These are phyloP conservation scores for Nemania sp. DNA, from an alignment of 2,329 filamentous ascomycete species.

Conservation along the genomic window DNA sequence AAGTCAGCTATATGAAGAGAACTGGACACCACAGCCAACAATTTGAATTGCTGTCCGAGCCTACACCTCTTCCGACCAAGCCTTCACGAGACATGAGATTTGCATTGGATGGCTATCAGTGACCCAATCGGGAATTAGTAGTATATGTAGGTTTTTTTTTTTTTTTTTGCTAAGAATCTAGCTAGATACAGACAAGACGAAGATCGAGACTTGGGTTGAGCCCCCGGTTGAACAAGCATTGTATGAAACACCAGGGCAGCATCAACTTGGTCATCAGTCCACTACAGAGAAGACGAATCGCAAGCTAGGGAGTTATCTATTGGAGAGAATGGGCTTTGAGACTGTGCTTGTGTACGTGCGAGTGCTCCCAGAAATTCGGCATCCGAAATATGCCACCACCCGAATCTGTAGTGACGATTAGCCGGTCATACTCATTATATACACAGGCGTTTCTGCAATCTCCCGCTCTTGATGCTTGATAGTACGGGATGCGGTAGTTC, in stretches of 20 bases:
- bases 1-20: slow-evolving; percentile 60
- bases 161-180: slow-evolving; percentile 9
- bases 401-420: slow-evolving; percentile 9
- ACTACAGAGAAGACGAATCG: slow-evolving; percentile 4
- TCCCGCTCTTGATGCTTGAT: slow-evolving; percentile 11
- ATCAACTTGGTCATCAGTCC: slow-evolving; percentile 4
- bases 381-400: slow-evolving; percentile 20
- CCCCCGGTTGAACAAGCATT: slow-evolving; percentile 9
- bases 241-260: slow-evolving; percentile 13
- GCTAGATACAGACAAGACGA: slow-evolving; percentile 20
- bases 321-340: slow-evolving; percentile 9
- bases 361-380: slow-evolving; percentile 15
- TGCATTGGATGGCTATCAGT: slow-evolving; percentile 12
- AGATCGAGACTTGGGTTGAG: slow-evolving; percentile 1
- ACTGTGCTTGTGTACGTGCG: slow-evolving; percentile 17
- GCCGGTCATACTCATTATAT: slow-evolving; percentile 7
- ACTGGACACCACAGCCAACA: slow-evolving; percentile 53
- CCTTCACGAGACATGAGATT: slow-evolving; percentile 10
- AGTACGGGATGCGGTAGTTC: neutral
- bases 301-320: neutral
- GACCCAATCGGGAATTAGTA: slow-evolving; percentile 11
- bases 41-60: slow-evolving; percentile 35
- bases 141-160: too few relatives aligned
- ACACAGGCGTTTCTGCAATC: slow-evolving; percentile 8
- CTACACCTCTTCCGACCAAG: slow-evolving; percentile 2